phyloP scores from a whole-genome alignment of 2,329 filamentous ascomycete species.

The Beauveria sp. region DNA sequence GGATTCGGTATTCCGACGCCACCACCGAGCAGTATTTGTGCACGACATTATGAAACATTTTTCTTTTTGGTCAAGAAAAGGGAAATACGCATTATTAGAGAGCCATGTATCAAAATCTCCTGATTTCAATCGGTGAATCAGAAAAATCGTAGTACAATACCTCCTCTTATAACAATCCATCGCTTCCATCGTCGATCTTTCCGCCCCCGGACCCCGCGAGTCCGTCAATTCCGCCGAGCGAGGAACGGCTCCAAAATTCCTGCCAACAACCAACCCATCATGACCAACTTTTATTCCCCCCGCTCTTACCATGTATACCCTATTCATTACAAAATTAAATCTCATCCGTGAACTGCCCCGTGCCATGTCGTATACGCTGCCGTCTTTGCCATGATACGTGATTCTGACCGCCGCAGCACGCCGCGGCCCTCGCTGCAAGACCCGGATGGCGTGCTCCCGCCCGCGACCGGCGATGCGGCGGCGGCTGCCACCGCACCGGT shows the following conservation, averaged over 20 bases:
- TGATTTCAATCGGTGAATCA: no score
- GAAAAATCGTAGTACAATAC: no score
- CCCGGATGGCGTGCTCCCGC: constrained; percentile 4
- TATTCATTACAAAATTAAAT: no score
- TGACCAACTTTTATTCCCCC: not conserved
- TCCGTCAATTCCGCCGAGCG: not conserved
- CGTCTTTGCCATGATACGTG: not conserved
- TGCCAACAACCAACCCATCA: not conserved
- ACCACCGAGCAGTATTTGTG: not conserved
- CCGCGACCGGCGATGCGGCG: not conserved
- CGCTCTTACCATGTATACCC: not conserved
- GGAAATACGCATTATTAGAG: no score
- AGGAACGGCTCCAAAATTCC: not conserved
- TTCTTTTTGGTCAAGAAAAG: not conserved
- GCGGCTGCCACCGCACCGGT: not conserved
- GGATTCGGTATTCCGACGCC: not conserved
- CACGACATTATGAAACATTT: not conserved
- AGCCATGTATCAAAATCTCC: no score
- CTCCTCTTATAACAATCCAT: not conserved
- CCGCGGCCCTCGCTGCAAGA: not conserved
- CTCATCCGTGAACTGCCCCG: not conserved
- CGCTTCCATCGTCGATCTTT: not conserved
- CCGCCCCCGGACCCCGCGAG: not conserved
- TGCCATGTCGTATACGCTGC: not conserved
- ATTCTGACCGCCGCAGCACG: not conserved